Evolutionary conservation across 1,284 basidiomycete species (phyloP), one percentile per base, ranked within the genome.

Genomic region (Rugiboletus extremiorientalis): DNA sequence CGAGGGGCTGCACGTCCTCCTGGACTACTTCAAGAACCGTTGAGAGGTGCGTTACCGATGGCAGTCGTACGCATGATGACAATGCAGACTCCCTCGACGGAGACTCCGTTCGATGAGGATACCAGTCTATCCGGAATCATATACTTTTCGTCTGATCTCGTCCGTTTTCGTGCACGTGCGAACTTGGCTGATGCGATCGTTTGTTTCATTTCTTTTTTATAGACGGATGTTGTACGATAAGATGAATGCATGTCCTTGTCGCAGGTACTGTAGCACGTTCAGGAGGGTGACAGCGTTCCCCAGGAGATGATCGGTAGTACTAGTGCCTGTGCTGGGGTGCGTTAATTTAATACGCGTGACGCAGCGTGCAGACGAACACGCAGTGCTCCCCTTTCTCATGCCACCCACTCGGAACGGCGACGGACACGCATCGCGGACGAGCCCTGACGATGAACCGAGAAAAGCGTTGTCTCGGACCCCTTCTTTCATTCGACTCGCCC

Each of bases 1-100:
- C 71, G 92, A 96, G 82, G 96, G 96, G 63, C 86, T 98, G 72
- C 92, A 97, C 77, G 96, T 98, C 71, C 89, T 98, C 76, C 83
- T 97, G 70, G 95, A 98, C 76, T 94, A 95, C 85, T 94, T 95
- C 89, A 94, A 94, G 83, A 92, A 88, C 82, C 91, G 92, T 60
- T 91, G 50, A 68, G 11, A 78, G 77, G 66, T 80, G 71, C 77
- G 78, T 72, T 27, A 18, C 31, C 9, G 53, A 56, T 45, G 54
- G 30, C 50, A 48, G 51, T 60, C 58, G 46, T 31, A 31, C 47
- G 47, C 51, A 57, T 61, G 90, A 91, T 91, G 89, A 89, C 82
- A 84, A 82, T 76, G 81, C 81, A 88, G 90, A 91, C 90, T 92
- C 90, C 89, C 89, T 92, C 89, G 73, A 86, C 89, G 77, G 89